Conservation (phyloP, 768 basidiomycete genomes). For the Naganishia randhawae region DNA sequence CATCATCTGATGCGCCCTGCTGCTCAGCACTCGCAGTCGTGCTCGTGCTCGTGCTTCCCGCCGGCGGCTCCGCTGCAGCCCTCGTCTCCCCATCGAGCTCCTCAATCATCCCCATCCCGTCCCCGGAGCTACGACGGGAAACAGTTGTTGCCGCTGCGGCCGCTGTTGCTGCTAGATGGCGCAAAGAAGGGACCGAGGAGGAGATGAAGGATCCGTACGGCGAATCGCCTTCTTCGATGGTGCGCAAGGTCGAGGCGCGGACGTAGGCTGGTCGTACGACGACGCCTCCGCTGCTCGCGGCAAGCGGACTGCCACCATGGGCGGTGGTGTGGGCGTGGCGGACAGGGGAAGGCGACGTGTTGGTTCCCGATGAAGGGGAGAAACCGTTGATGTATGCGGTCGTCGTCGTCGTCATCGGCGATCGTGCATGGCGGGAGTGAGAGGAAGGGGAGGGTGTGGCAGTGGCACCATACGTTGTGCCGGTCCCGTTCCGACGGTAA, state of each 20-base stretch:
- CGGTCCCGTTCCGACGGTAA: background rate
- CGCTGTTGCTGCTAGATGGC: background rate
- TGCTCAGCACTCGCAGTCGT: no score
- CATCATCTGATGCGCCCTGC: no score
- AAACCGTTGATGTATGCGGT: background rate
- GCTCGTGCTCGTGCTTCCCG: no score
- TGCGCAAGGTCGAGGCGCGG: constrained; percentile 23
- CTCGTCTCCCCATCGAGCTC: background rate
- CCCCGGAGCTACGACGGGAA: background rate
- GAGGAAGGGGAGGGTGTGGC: background rate
- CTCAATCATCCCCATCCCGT: constrained; percentile 9
- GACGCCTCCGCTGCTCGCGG: no score
- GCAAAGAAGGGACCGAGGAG: constrained; percentile 3
- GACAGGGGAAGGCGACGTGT: background rate
- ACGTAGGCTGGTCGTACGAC: constrained; percentile 17
- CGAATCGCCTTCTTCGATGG: constrained; percentile 29
- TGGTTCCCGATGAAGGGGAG: background rate
- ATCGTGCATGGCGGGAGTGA: no score
- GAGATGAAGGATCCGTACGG: constrained; percentile 24
- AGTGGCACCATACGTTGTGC: background rate
- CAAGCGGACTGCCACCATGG: background rate
- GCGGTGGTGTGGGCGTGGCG: background rate
- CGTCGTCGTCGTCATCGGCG: background rate
- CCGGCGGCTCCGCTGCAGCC: no score
- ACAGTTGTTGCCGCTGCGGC: background rate